Evolutionary conservation across 768 basidiomycete genomes (phyloP), one percentile per base, ranked within the genome.

Genomic region (Pholiota microspora): DNA sequence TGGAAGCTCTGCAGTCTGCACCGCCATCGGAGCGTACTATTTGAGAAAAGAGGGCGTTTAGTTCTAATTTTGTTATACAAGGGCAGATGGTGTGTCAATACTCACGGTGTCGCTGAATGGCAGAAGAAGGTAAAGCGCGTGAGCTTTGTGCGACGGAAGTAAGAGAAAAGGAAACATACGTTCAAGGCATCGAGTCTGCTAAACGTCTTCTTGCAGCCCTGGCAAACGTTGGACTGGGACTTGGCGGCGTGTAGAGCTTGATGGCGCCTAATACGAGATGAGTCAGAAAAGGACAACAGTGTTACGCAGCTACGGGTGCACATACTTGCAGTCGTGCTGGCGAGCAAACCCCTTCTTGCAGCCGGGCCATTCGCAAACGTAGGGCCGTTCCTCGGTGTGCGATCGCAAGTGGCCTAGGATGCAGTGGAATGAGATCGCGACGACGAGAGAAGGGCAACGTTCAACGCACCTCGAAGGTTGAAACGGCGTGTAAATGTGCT

Each of bases 401-500:
- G 94, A 96, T 64, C 94, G 83, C 57, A 98, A 71, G 76, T 97
- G 94, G 51, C 94, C 94, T 89, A 71, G 10, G n/a, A n/a, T n/a
- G 53, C 38, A 61, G 50, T 51, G 35, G 34, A 36, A 40, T 31
- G 57, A 48, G 45, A 56, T 51, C 56, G 45, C 15, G 31, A 49
- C 50, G 23, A 59, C 25, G 56, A 53, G 44, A 54, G 21, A 36
- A 18, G 54, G 54, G 27, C 31, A 48, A 24, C 16, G 23, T 13
- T 9, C 45, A 45, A 56, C 70, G 49, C 46, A 91, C 91, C 92
- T 81, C 88, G 75, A 51, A 94, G 70, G 71, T 94, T 94, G 76
- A 94, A 94, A 53, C 91, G 81, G 67, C 92, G 84, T 64, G 94
- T 98, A 71, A 98, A 98, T n/a, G 94, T 96, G 70, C 92, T 94